Conservation (phyloP, 2,329 filamentous ascomycete species). For the Paraphoma sp. region DNA sequence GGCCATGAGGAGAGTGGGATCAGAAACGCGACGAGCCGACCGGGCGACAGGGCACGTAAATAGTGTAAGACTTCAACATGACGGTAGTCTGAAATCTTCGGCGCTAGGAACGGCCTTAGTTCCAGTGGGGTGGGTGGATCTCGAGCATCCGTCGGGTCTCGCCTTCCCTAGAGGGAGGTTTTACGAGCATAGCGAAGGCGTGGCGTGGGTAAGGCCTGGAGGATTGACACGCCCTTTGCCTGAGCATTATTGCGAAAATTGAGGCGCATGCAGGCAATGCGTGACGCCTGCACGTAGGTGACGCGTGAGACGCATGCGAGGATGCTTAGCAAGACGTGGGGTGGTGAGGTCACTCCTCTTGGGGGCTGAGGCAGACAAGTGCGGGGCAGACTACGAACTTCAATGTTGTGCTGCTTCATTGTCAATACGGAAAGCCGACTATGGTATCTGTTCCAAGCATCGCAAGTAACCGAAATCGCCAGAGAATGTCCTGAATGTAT, state of each 20-base stretch:
- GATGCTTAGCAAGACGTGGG: constrained; percentile 24
- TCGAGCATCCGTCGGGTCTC: constrained; percentile 13
- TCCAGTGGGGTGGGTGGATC: constrained; percentile 20
- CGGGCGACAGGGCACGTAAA: constrained; percentile 24
- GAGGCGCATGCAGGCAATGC: constrained; percentile 5
- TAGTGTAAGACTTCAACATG: constrained; percentile 39
- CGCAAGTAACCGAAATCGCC: not conserved
- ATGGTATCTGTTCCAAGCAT: constrained; percentile 15
- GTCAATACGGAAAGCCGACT: constrained; percentile 2
- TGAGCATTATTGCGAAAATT: not conserved
- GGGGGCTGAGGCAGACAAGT: constrained; percentile 1
- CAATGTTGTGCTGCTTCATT: not conserved
- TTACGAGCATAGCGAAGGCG: not conserved
- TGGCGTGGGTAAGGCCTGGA: not conserved
- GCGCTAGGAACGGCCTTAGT: constrained; percentile 34
- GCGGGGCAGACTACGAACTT: constrained; percentile 7
- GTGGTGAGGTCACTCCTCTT: constrained; percentile 22
- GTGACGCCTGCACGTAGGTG: constrained; percentile 16
- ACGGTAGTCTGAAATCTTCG: constrained; percentile 37
- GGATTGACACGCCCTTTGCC: constrained; percentile 6
- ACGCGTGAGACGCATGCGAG: constrained; percentile 14
- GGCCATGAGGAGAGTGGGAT: constrained; percentile 37
- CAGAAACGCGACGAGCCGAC: constrained; percentile 12
- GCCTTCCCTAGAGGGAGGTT: constrained; percentile 21
- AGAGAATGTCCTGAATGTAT: not conserved